Base-by-base conservation (phyloP, 2,329 filamentous ascomycete species). In the Fusarium nelsonii region DNA sequence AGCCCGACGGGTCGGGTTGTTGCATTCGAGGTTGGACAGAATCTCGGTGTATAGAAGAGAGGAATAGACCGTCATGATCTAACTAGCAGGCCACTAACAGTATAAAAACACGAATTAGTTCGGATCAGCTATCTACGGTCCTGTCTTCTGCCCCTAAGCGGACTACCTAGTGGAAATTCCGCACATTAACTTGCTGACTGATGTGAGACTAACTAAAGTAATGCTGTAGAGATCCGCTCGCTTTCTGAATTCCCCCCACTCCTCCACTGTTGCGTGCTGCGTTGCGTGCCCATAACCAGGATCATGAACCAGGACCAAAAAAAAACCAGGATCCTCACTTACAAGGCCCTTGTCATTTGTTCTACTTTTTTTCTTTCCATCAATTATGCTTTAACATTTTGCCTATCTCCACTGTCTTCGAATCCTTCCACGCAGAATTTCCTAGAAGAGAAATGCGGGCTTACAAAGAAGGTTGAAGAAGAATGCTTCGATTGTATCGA, bases 191-290 rank as follows among this genome's bases (percentile, higher is more conserved):
- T 28, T 30, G 18, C 49, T 43, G 41, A 52, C 30, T 54, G 30
- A 36, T 54, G 16, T 9, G 50, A 18, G 26, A 20, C 8, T 28
- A 39, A 23, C 39, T 61, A 39, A 43, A 37, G 32, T 50, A 50
- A 37, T 48, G 46, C 37, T 37, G 33, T 28, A 50, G 44, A 50
- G 58, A 63, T 63, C 60, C 58, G 51, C 61, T 63, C 18, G 45
- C 61, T 63, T 28, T 32, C 34, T 23, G 26, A 52, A 65, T 45
- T 65, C 60, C 32, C 49, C 37, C 51, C 51, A 46, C 51, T 52
- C 58, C 52, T 64, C 60, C 52, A 39, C 62, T 65, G 62, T 65
- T 65, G 62, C 60, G 62, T 65, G 60, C 62, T 65, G 62, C 20
- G 60, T 65, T 65, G 62, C 62, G 60, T 65, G 62, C 62, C 61